phyloP scores from a whole-genome alignment of 176 grass and related monocot species.

The Triticum monococcum region DNA sequence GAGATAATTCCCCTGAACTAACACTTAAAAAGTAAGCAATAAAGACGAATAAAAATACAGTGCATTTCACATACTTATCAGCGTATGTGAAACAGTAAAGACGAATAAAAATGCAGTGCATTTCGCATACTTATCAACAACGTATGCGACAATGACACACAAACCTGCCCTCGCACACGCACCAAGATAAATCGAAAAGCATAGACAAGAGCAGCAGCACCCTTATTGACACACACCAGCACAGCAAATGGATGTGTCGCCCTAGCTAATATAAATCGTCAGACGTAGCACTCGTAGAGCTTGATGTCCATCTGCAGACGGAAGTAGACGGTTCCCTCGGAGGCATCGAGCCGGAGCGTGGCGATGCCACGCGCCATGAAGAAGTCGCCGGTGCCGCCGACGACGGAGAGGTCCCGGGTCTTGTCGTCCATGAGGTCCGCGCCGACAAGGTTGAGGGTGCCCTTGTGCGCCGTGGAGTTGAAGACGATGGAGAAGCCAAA shows the following conservation, averaged over 20 bases:
- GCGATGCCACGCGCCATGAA: constrained; percentile 47
- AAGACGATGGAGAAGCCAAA: not conserved
- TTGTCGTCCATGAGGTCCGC: not conserved
- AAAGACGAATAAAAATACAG: not conserved
- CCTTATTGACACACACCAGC: too few relatives aligned
- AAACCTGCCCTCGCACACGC: not conserved
- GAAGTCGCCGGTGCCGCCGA: constrained; percentile 45
- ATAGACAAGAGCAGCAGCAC: not conserved
- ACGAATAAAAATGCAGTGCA: too few relatives aligned
- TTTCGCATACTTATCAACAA: too few relatives aligned
- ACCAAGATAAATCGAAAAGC: not conserved
- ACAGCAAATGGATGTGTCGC: too few relatives aligned
- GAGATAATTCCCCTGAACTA: too few relatives aligned
- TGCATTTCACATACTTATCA: too few relatives aligned
- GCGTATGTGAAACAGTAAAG: too few relatives aligned
- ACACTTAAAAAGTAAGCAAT: not conserved
- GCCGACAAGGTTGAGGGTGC: not conserved
- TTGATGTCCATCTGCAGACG: not conserved
- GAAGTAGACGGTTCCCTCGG: not conserved
- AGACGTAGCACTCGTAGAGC: not conserved
- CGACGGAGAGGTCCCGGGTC: constrained; percentile 32
- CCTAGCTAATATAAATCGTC: too few relatives aligned
- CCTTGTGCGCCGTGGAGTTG: not conserved
- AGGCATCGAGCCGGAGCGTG: constrained; percentile 1
- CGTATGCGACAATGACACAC: too few relatives aligned